Percentiles rank a stretch among this genome's conserved stretches.
phyloP scores from a whole-genome alignment of 768 basidiomycete species.

The Tricholoma matsutake region DNA sequence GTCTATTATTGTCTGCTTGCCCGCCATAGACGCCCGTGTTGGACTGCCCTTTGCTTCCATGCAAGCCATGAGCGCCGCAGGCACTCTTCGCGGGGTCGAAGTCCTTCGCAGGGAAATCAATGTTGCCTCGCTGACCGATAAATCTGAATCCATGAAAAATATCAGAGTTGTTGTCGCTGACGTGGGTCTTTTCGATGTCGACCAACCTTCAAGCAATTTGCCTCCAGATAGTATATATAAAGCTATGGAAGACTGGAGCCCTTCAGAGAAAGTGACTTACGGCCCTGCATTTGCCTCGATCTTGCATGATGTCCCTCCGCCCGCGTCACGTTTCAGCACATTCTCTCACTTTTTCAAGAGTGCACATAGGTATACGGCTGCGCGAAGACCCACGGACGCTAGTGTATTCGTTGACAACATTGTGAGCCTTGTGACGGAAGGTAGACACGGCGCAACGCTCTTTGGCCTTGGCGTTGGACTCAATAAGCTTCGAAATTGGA shows the following conservation, averaged over 20 bases:
- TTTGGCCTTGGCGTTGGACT: conserved; percentile 45
- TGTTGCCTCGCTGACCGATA: conserved; percentile 51
- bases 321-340: conserved; percentile 27
- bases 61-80: conserved; percentile 74
- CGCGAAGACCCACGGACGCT: conserved; percentile 54
- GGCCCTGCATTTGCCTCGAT: conserved; percentile 62
- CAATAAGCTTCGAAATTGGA: conserved; percentile 50
- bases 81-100: conserved; percentile 67
- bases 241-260: conserved; percentile 69
- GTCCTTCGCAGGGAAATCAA: conserved; percentile 73
- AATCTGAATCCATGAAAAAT: conserved; percentile 57
- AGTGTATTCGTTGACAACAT: conserved; percentile 57
- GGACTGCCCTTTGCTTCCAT: conserved; percentile 69
- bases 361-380: conserved; percentile 36
- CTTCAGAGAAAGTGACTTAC: conserved; percentile 70
- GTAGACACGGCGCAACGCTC: conserved; percentile 40
- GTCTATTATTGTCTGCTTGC: conserved; percentile 71
- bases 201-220: conserved; percentile 17
- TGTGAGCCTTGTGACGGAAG: conserved; percentile 57
- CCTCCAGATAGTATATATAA: conserved; percentile 38
- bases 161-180: conserved; percentile 71
- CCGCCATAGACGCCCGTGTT: conserved; percentile 67
- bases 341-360: conserved; percentile 34
- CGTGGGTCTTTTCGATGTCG: conserved; percentile 57
- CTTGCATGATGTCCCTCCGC: conserved; percentile 28